Base-by-base conservation (phyloP, 2,329 filamentous ascomycete genomes). In the Diplocarpon rosae region DNA sequence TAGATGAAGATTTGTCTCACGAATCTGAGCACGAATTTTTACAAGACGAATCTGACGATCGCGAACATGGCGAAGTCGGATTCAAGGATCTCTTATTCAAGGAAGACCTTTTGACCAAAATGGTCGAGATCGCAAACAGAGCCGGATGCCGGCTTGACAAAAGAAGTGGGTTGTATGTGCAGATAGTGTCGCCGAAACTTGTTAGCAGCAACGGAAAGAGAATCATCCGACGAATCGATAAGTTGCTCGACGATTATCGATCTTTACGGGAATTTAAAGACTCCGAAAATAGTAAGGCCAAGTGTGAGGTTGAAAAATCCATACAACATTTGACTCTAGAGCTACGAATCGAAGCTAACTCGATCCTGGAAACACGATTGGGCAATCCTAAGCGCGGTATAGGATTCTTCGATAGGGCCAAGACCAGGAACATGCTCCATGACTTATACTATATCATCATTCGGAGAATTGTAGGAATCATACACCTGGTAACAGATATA, bases 401-500 rank as follows among this genome's bases (percentile, higher is more conserved):
- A 32, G 20, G 29, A 2, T 30, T 36, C 14, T 37, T 31, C 9
- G 20, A 36, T 20, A 16, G 6, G 3, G 7, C 9, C 11, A 31
- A 14, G 11, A 46, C 28, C 7, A 28, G n/a, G 20, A 20, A 16
- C 13, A 38, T 42, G 14, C 35, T 46, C 12, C 16, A 33, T 27
- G 44, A 46, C 15, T 6, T 46, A 15, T 46, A 46, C 30, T 46
- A 42, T 14, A 15, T 33, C 24, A 42, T 39, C 12, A 42, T 42
- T 14, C 39, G 39, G 12, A 15, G 11, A 13, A 14, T 41, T 28
- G 14, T 46, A 10, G 24, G 37, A 4, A 20, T 39, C 24, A 20
- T 42, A 12, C 36, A 37, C n/a, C 5, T 29, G 34, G 38, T 27
- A 17, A 16, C 39, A 12, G 29, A 42, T 11, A n/a, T 37, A 4